These are phyloP conservation scores for Fusarium denticulatum DNA, from an alignment of 2,329 filamentous ascomycete genomes.

Conservation along the genomic window DNA sequence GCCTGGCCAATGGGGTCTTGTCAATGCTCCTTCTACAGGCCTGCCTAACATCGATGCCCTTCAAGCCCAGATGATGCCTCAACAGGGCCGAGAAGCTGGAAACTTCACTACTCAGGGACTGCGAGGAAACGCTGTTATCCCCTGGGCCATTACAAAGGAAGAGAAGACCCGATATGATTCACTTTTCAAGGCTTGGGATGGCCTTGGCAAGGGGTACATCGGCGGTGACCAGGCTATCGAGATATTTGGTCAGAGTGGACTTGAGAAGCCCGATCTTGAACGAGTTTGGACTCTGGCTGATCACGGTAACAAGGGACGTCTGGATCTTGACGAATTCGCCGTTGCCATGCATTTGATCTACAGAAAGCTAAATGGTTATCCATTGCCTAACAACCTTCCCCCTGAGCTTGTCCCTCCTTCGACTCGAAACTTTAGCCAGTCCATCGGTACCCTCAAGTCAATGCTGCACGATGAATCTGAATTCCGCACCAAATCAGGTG, in stretches of 20 bases:
- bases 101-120: slow-evolving; percentile 86
- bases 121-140: slow-evolving; percentile 92
- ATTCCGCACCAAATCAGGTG: slow-evolving; percentile 86
- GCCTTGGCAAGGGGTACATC: slow-evolving; percentile 90
- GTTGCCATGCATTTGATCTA: slow-evolving; percentile 99
- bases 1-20: slow-evolving; percentile 97
- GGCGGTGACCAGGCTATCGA: slow-evolving; percentile 93
- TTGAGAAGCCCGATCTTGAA: slow-evolving; percentile 90
- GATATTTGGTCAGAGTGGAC: slow-evolving; percentile 94
- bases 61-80: slow-evolving; percentile 96
- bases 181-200: slow-evolving; percentile 96
- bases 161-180: slow-evolving; percentile 97
- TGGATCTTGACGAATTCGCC: slow-evolving; percentile 97
- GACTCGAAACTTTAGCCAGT: slow-evolving; percentile 90
- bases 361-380: slow-evolving; percentile 94
- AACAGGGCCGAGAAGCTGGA: slow-evolving; percentile 86
- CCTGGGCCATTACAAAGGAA: slow-evolving; percentile 98
- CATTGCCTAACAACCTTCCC: slow-evolving; percentile 85
- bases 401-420: slow-evolving; percentile 95
- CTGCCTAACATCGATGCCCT: slow-evolving; percentile 94
- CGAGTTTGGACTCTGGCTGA: slow-evolving; percentile 95
- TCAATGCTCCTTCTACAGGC: slow-evolving; percentile 89
- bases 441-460: slow-evolving; percentile 91
- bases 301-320: slow-evolving; percentile 89
- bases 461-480: slow-evolving; percentile 91